Evolutionary conservation across 208 protist species (phyloP).

Genomic region (Herpetomonas tarakana): DNA sequence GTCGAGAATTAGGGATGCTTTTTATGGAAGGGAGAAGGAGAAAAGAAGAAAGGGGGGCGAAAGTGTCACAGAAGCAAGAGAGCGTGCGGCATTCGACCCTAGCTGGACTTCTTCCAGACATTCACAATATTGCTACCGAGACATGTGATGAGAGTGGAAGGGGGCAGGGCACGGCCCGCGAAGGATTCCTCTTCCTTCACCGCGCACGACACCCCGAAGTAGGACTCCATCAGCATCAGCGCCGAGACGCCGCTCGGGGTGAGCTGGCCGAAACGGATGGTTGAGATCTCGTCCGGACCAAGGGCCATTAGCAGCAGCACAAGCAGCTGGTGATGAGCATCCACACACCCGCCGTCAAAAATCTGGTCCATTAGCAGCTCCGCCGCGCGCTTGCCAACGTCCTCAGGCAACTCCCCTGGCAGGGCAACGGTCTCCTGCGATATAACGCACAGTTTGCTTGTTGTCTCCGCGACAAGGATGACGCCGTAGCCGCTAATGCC

Average conservation of each 20-base stretch:
- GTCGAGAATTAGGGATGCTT: no score
- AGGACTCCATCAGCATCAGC: slow-evolving; percentile 82
- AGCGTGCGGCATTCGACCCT: no score
- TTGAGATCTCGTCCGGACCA: slow-evolving; percentile 89
- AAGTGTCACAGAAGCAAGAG: no score
- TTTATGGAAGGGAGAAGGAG: no score
- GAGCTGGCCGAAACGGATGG: slow-evolving; percentile 84
- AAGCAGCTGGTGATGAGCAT: slow-evolving; percentile 88
- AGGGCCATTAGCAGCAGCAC: slow-evolving; percentile 91
- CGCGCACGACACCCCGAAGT: slow-evolving; percentile 83
- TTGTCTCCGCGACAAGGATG: slow-evolving; percentile 92
- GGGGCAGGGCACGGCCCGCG: slow-evolving; percentile 38
- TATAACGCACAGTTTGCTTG: slow-evolving; percentile 74
- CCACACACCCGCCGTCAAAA: slow-evolving; percentile 83
- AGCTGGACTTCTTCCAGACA: slow-evolving; percentile 84
- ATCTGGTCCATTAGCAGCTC: slow-evolving; percentile 84
- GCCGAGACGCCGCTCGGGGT: slow-evolving; percentile 66
- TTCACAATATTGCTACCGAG: slow-evolving; percentile 84
- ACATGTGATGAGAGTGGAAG: slow-evolving; percentile 81
- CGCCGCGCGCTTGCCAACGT: slow-evolving; percentile 77
- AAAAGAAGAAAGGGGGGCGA: no score
- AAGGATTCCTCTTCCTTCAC: slow-evolving; percentile 74
- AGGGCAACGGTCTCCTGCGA: slow-evolving; percentile 79
- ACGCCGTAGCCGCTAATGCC: slow-evolving; percentile 88
- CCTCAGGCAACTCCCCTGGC: slow-evolving; percentile 75